A percentile compares a stretch with the other conserved stretches of the same genome.
Conservation (phyloP, 148 eudicot genomes). For the Heliosperma pusillum region DNA sequence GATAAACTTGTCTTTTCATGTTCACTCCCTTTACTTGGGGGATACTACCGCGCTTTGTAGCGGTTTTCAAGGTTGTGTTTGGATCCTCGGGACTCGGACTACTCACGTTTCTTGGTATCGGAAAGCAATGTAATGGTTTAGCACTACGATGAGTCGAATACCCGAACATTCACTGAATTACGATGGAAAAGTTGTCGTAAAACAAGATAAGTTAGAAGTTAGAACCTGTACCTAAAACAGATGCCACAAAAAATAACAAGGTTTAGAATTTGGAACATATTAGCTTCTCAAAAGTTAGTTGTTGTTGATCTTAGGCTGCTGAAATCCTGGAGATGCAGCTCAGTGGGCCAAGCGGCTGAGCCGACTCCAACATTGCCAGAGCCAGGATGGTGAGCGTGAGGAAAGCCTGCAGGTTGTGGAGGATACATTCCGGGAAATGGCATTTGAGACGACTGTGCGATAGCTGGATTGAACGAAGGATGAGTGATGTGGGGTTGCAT, state of each 20-base stretch:
- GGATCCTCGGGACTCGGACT: neutral
- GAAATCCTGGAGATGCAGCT: slow-evolving; percentile 71
- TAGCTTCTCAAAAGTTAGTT: slow-evolving; percentile 49
- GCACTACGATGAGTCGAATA: neutral
- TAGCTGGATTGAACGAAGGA: slow-evolving; percentile 64
- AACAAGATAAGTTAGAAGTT: slow-evolving; percentile 23
- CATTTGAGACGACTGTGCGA: slow-evolving; percentile 76
- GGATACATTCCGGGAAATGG: slow-evolving; percentile 79
- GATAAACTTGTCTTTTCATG: slow-evolving; percentile 3
- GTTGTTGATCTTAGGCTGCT: slow-evolving; percentile 78
- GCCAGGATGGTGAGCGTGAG: slow-evolving; percentile 65
- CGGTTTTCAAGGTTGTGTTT: neutral
- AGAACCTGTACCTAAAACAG: slow-evolving; percentile 31
- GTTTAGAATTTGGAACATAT: no score
- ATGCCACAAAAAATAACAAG: no score
- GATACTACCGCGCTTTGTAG: neutral
- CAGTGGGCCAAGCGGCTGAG: slow-evolving; percentile 41
- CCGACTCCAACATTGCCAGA: slow-evolving; percentile 60
- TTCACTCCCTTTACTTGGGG: neutral
- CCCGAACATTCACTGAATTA: no score
- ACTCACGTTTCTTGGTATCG: neutral
- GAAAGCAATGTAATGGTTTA: neutral
- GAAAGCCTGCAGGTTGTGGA: slow-evolving; percentile 57
- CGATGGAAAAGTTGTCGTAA: slow-evolving; percentile 9
- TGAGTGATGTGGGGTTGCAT: slow-evolving; percentile 65